These are phyloP conservation scores for Prunus campanulata DNA, from an alignment of 306 rosid species.

Conservation along the genomic window DNA sequence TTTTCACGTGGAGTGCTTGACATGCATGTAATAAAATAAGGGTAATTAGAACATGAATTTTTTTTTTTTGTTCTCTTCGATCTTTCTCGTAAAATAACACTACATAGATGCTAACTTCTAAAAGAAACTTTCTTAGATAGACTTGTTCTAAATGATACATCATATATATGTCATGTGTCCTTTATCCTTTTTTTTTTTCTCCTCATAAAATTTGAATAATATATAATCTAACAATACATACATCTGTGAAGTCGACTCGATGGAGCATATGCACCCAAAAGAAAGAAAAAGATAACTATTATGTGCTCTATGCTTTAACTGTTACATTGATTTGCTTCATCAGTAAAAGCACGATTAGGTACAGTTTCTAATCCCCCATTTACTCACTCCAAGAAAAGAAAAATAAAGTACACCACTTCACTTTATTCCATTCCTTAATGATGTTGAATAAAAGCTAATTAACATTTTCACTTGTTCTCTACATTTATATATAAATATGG, in stretches of 20 bases:
- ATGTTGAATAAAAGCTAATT: constrained; percentile 32
- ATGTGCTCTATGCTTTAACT: constrained; percentile 35
- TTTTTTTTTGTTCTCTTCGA: background rate
- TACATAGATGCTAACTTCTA: too few species aligned
- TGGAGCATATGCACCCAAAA: background rate
- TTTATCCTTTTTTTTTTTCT: background rate
- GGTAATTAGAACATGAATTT: background rate
- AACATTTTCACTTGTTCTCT: constrained; percentile 35
- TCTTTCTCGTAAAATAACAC: background rate
- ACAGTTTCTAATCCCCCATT: constrained; percentile 10
- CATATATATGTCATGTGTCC: background rate
- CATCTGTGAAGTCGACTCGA: background rate
- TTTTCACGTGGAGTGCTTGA: background rate
- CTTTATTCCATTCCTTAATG: constrained; percentile 57
- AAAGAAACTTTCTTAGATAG: too few species aligned
- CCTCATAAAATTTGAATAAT: background rate
- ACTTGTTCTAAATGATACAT: too few species aligned
- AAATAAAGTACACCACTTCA: constrained; percentile 42
- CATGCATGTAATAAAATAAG: background rate
- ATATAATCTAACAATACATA: background rate
- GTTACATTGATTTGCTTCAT: constrained; percentile 44
- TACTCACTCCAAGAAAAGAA: constrained; percentile 20
- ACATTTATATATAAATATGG: background rate
- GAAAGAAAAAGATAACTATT: background rate
- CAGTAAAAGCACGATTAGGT: background rate